Conservation (phyloP, 495 filamentous ascomycete genomes). For the Trichodelitschia bisporula region DNA sequence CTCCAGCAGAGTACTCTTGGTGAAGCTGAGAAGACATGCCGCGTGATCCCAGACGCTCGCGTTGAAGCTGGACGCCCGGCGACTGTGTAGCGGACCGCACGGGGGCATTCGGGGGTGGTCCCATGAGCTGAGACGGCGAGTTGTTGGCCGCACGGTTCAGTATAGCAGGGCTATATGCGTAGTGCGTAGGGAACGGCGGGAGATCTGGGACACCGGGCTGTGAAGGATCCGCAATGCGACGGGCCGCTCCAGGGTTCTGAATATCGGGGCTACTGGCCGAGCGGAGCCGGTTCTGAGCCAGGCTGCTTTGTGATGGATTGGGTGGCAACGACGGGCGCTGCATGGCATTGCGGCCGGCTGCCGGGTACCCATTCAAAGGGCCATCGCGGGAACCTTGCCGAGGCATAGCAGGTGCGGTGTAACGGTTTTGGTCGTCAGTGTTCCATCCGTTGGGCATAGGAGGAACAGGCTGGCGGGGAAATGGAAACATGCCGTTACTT, state of each 20-base stretch:
- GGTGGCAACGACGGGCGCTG: constrained; percentile 66
- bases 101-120: neutral
- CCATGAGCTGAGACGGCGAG: constrained; percentile 28
- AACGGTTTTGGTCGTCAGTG: constrained; percentile 47
- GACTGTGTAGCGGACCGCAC: constrained; percentile 20
- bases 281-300: constrained; percentile 29
- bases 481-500: constrained; percentile 38
- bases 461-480: constrained; percentile 43
- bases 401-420: constrained; percentile 68
- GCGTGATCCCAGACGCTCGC: too few species aligned
- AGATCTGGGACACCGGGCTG: constrained; percentile 42
- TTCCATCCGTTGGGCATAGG: constrained; percentile 32
- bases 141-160: constrained; percentile 43
- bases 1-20: too few species aligned
- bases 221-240: constrained; percentile 27
- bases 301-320: constrained; percentile 32
- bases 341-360: constrained; percentile 34
- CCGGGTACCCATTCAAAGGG: constrained; percentile 30
- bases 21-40: constrained; percentile 7
- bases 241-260: constrained; percentile 22
- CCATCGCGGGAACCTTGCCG: constrained; percentile 61
- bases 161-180: constrained; percentile 30
- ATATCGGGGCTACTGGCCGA: constrained; percentile 49
- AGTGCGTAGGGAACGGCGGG: constrained; percentile 35
- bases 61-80: constrained; percentile 18